Base-by-base conservation (phyloP, 2,329 filamentous ascomycete genomes). In the Fusarium goolgardi region DNA sequence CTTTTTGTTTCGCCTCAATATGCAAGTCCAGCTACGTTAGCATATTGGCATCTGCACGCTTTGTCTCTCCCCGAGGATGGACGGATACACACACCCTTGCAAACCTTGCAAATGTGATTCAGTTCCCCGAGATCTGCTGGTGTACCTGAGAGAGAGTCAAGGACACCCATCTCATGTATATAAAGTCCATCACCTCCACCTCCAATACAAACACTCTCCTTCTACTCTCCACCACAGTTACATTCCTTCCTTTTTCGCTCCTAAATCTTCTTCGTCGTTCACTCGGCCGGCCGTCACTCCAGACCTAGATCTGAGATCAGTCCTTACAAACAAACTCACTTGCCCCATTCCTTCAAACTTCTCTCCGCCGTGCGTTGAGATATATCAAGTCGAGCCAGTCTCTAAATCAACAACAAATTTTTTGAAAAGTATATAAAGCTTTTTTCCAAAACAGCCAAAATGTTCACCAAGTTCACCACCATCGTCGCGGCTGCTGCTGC, bases 301-400 rank as follows among this genome's bases (percentile, higher is more conserved):
- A 72, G 69, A 73, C 62, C 49, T 56, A 55, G 72, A 74, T 74
- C 72, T 69, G 72, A 73, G 72, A 74, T 74, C 72, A 74, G 66
- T 73, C 66, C 67, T 65, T 72, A 62, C 31, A 58, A 64, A 20
- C 31, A 37, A 51, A 63, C 70, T 67, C 61, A 50, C 58, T 67
- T 69, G 70, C 51, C 53, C 53, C 58, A 67, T 41, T 69, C 62
- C 34, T 69, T 70, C 23, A 27, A 45, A 46, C 32, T 56, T 63
- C 71, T 74, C 72, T 72, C 69, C 72, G 72, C 72, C 63, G 72
- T 57, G 72, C 72, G 72, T 74, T 72, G 72, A 74, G 69, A 65
- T 65, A 59, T 62, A 46, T 43, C 57, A 67, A 71, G 65, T 71
- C 68, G 71, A 74, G 70, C 71, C 67, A 74, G 72, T 62, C 72